These are phyloP conservation scores for Macrolepiota albuminosa DNA, from an alignment of 768 basidiomycete genomes.

Conservation along the genomic window DNA sequence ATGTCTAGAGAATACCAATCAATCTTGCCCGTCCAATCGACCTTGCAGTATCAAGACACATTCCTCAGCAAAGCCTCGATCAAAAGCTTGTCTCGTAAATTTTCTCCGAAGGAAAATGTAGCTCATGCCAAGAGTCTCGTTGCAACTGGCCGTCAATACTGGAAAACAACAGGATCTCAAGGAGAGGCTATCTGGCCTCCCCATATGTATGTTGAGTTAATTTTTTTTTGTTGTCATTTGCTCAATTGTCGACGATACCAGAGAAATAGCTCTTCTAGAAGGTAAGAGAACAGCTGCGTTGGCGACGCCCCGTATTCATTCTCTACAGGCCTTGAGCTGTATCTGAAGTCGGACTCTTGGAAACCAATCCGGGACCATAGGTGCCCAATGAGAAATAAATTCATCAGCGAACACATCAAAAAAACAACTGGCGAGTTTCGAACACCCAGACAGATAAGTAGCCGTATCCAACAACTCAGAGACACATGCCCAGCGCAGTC, in stretches of 20 bases:
- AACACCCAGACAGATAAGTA: slow-evolving; percentile 56
- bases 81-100: slow-evolving; percentile 36
- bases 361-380: slow-evolving; percentile 45
- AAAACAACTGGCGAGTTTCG: slow-evolving; percentile 44
- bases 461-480: slow-evolving; percentile 51
- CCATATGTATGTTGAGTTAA: slow-evolving; percentile 26
- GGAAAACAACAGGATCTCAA: slow-evolving; percentile 47
- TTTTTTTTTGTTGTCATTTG: not conserved
- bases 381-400: slow-evolving; percentile 57
- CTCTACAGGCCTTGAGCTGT: slow-evolving; percentile 39
- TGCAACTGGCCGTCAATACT: slow-evolving; percentile 43
- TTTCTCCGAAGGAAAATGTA: slow-evolving; percentile 31
- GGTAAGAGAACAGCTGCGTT: slow-evolving; percentile 23
- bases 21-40: not conserved
- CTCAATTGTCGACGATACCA: slow-evolving; percentile 3
- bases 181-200: slow-evolving; percentile 58
- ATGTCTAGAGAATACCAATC: not conserved
- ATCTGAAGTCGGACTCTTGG: slow-evolving; percentile 41
- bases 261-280: slow-evolving; percentile 50
- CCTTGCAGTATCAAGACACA: slow-evolving; percentile 16
- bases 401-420: slow-evolving; percentile 56
- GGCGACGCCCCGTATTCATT: not conserved
- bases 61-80: slow-evolving; percentile 34
- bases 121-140: slow-evolving; percentile 29
- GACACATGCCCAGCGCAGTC: slow-evolving; percentile 40